Evolutionary conservation across 257 asterid species (phyloP).

Genomic region (Scutellaria minor): DNA sequence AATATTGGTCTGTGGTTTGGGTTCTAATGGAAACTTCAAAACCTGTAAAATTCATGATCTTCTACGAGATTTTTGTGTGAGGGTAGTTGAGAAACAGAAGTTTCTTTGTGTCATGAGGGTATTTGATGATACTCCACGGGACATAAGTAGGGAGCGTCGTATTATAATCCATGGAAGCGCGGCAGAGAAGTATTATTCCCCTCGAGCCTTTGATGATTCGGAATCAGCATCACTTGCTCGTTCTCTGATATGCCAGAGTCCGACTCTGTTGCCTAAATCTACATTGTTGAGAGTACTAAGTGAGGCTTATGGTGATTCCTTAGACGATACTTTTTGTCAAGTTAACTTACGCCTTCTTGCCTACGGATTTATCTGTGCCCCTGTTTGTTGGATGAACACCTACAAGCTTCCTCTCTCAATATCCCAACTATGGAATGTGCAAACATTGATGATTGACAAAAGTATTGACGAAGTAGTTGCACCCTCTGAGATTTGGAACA

Average conservation of each 20-base stretch:
- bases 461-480: not conserved
- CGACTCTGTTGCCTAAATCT: not conserved
- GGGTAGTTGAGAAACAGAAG: conserved; percentile 12
- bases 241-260: conserved; percentile 8
- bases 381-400: not conserved
- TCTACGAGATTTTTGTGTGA: conserved; percentile 7
- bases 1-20: conserved; percentile 1
- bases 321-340: not conserved
- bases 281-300: conserved; percentile 27
- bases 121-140: not conserved
- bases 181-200: not conserved
- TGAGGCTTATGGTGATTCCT: conserved; percentile 5
- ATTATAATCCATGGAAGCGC: not conserved
- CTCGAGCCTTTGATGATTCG: not conserved
- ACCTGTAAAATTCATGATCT: no score
- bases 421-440: conserved; percentile 32
- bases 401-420: conserved; percentile 9
- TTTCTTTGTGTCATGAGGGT: conserved; percentile 4
- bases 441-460: conserved; percentile 11
- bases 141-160: conserved; percentile 1
- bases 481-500: conserved; percentile 30
- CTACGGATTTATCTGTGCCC: not conserved
- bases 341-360: conserved; percentile 21
- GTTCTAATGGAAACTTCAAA: not conserved
- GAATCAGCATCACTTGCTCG: conserved; percentile 15